Conservation (phyloP, 306 rosid species). For the Glycine tomentella region DNA sequence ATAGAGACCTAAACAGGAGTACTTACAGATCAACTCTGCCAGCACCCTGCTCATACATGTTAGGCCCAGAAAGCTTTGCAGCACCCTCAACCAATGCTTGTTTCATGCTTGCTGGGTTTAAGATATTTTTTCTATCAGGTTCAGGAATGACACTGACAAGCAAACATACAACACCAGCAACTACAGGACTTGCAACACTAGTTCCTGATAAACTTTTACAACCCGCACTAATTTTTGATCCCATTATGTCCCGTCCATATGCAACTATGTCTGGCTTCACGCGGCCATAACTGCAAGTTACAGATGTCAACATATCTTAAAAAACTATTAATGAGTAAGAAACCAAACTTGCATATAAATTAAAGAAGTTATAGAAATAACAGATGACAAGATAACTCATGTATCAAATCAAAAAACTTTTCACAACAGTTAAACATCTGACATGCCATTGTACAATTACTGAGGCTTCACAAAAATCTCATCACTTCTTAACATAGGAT, state of each 20-base stretch:
- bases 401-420: constrained; percentile 1
- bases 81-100: constrained; percentile 99
- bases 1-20: constrained; percentile 33
- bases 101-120: constrained; percentile 99
- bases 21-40: constrained; percentile 98
- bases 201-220: constrained; percentile 99
- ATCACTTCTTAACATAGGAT: background rate
- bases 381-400: background rate
- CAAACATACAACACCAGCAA: constrained; percentile 95
- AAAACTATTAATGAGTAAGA: constrained; percentile 5
- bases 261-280: constrained; percentile 98
- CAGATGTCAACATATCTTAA: constrained; percentile 25
- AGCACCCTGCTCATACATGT: constrained; percentile 97
- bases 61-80: constrained; percentile 85
- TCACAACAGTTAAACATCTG: background rate
- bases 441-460: background rate
- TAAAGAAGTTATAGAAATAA: background rate
- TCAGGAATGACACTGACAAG: constrained; percentile 95
- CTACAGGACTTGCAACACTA: constrained; percentile 99
- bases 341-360: constrained; percentile 37
- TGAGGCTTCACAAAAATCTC: background rate
- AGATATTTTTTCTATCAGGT: constrained; percentile 62
- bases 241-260: constrained; percentile 98
- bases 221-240: constrained; percentile 93
- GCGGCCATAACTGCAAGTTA: constrained; percentile 79